Evolutionary conservation across 2,329 filamentous ascomycete species (phyloP), one percentile per base, ranked within the genome.

Genomic region (Pseudogymnoascus sp.): DNA sequence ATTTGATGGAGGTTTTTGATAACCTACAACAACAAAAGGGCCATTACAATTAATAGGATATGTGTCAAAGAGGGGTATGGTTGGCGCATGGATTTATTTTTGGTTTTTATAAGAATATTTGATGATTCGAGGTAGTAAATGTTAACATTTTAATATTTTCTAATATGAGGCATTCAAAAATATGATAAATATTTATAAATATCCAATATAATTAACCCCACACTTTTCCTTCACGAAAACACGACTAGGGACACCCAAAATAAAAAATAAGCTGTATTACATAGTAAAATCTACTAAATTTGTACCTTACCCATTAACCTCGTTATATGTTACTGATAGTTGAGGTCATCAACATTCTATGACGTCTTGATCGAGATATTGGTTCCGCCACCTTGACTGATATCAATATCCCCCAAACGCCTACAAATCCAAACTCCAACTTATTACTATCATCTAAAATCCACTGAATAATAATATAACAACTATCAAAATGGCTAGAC

Each of bases 401-500:
- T 34, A 56, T 56, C 46, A 56, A 11, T 56, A 56, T 3, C 46
- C 25, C n/a, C 25, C 8, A 34, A 12, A 56, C 8, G 9, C 11
- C n/a, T 18, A n/a, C 7, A 56, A 34, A 31, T 34, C 46, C 25
- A 31, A 56, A 12, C n/a, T 56, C 18, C 25, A 31, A 16, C 21
- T 11, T 34, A 6, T 34, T 56, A 34, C 18, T 18, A 34, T 12
- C 25, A 18, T 56, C 46, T 56, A 56, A 16, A 56, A 31, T 34
- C 3, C 9, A 56, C 25, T 56, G n/a, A 60, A n/a, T 16, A 60
- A 38, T 23, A 60, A 60, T 40, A 40, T 11, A 36, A 21, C 34
- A 14, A 21, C 53, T 43, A 5, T 25, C 49, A 63, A 60, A 38
- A 63, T 63, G 62, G 42, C 36, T 6, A 56, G 61, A 63, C 18